These are phyloP conservation scores for Myxozyma udenii DNA, from an alignment of 805 yeast species.

Conservation along the genomic window DNA sequence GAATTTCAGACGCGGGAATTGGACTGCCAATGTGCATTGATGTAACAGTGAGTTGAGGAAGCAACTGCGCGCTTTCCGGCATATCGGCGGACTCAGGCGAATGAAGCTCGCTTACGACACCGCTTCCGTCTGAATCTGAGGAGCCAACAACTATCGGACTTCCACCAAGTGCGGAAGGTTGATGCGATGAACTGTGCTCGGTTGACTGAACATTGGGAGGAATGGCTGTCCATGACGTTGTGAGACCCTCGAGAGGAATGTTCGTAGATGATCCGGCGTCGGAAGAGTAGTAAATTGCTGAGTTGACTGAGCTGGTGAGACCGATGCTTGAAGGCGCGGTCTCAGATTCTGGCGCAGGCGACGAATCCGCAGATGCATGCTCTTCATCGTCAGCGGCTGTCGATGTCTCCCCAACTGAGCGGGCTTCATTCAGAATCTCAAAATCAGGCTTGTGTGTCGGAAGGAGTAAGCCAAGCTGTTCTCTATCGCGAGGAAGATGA, in stretches of 20 bases:
- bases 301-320: conserved; percentile 14
- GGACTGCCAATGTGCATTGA: no score
- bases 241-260: conserved; percentile 15
- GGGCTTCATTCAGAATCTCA: conserved; percentile 41
- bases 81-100: conserved; percentile 2
- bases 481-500: conserved; percentile 50
- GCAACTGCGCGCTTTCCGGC: neutral
- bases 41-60: neutral
- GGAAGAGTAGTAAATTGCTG: conserved; percentile 26
- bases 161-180: neutral
- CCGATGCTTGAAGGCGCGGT: conserved; percentile 5
- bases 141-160: neutral
- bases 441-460: conserved; percentile 60
- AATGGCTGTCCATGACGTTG: conserved; percentile 26
- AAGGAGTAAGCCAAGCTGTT: conserved; percentile 52
- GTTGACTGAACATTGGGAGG: neutral
- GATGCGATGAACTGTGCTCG: neutral
- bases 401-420: neutral
- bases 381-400: conserved; percentile 5
- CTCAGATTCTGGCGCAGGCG: neutral
- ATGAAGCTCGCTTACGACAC: conserved; percentile 2
- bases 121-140: conserved; percentile 2
- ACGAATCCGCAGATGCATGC: neutral
- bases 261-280: conserved; percentile 27
- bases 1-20: conserved; percentile 28